phyloP scores from a whole-genome alignment of 225 moss, liverwort and hornwort genomes.

The Marchantia polymorpha region DNA sequence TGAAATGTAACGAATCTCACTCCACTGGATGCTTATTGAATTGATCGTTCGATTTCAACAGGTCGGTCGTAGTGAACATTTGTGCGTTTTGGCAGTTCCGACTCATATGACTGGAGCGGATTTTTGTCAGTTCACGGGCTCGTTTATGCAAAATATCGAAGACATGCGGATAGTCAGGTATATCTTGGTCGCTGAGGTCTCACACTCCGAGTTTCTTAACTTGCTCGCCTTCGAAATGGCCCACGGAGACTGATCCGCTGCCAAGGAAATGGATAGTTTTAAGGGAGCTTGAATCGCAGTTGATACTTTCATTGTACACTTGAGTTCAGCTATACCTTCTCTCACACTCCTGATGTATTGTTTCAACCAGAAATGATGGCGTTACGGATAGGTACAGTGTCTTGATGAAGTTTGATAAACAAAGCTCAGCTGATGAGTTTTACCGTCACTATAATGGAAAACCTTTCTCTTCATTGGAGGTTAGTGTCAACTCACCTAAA shows the following conservation, averaged over 20 bases:
- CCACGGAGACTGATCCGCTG: neutral
- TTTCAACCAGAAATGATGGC: constrained; percentile 65
- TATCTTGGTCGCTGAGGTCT: neutral
- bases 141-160: constrained; percentile 83
- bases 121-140: constrained; percentile 94
- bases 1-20: neutral
- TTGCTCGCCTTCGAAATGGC: neutral
- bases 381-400: constrained; percentile 87
- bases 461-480: constrained; percentile 88
- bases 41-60: constrained; percentile 20
- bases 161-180: constrained; percentile 90
- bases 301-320: neutral
- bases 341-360: neutral
- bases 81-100: constrained; percentile 93
- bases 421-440: constrained; percentile 83
- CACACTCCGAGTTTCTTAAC: no score
- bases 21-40: neutral
- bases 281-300: neutral
- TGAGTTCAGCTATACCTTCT: neutral
- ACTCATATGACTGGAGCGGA: constrained; percentile 93
- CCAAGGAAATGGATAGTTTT: neutral
- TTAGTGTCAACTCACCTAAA: constrained; percentile 18
- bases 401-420: constrained; percentile 86
- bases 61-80: constrained; percentile 71
- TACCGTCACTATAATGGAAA: constrained; percentile 87